Base-by-base conservation (phyloP, 306 rosid species). In the Inga laurina region DNA sequence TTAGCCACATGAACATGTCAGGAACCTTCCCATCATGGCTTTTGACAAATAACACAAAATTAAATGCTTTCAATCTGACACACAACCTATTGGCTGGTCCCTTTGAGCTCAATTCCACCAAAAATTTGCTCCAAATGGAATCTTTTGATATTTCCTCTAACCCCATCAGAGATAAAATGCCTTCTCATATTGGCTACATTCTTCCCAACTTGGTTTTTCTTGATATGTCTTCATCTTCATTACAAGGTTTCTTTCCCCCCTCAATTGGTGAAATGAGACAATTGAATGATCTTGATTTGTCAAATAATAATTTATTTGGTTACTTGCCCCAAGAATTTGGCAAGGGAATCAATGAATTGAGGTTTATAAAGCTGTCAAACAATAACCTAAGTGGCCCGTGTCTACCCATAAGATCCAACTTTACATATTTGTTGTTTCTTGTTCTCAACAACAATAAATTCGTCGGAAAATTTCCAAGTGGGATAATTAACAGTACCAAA, bases 11-110 rank as follows among this genome's bases (percentile, higher is more conserved):
- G 19, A 66, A 10, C 45, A 34, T 84, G 37, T 5, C 10, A 13
- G 81, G 77, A 46, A 67, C n/a, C 10, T 74, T 84, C 30, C 84
- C 84, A 3, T 59, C 18, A 0, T 84, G 84, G 87, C 4, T 84
- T 18, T 18, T 84, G 24, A 66, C 61, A 41, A 84, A 84, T 21
- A 84, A 84, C 65, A 10, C 78, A 11, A 68, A 57, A 30, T 34
- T 84, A 22, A 11, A 21, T 32, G 8, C 0, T 22, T 43, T 84
- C 7, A 3, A 35, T 54, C 45, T 75, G 16, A 34, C 18, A 3
- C 37, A 59, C 30, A 84, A 84, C 73, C 45, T 9, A 5, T 45
- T 84, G 1, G 37, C 8, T 16, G 71, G 71, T 39, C 71, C 77
- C 21, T 24, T 57, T 44, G 41, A 22, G 66, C 16, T 68, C 35